These are phyloP conservation scores for Adansonia rubrostipa DNA, from an alignment of 441 rosid genomes.

Conservation along the genomic window DNA sequence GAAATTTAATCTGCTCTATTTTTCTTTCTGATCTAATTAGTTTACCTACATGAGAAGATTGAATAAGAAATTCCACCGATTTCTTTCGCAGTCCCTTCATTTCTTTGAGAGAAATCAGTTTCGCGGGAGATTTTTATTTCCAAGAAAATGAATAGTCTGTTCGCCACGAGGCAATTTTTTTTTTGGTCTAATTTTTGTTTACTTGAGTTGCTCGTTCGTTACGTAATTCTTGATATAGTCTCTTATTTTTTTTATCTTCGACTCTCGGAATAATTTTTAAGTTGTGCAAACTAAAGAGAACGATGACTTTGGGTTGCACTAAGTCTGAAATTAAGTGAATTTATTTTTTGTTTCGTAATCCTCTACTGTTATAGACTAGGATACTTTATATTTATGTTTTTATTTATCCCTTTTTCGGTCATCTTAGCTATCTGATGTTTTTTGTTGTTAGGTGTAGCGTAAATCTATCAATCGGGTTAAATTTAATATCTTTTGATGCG, in stretches of 20 bases:
- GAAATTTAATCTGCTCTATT: neutral
- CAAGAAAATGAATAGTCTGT: no score
- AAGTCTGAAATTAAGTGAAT: neutral
- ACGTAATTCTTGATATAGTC: no score
- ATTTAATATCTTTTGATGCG: no score
- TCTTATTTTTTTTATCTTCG: no score
- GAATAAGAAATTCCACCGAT: conserved; percentile 50
- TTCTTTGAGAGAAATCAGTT: neutral
- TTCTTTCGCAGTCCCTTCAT: conserved; percentile 18
- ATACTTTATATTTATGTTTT: neutral
- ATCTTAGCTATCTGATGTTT: neutral
- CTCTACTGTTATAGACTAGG: neutral
- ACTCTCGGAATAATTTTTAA: neutral
- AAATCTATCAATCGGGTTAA: neutral
- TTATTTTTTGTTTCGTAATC: neutral
- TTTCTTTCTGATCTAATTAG: neutral
- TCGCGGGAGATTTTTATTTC: neutral
- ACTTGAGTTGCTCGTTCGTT: no score
- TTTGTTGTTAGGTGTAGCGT: neutral
- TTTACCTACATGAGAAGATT: conserved; percentile 48
- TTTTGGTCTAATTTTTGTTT: neutral
- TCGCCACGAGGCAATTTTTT: neutral
- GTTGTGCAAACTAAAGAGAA: neutral
- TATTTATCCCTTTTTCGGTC: no score
- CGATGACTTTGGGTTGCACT: neutral